phyloP scores from a whole-genome alignment of 164 flowering plant species.

The Cinnamomum micranthum region DNA sequence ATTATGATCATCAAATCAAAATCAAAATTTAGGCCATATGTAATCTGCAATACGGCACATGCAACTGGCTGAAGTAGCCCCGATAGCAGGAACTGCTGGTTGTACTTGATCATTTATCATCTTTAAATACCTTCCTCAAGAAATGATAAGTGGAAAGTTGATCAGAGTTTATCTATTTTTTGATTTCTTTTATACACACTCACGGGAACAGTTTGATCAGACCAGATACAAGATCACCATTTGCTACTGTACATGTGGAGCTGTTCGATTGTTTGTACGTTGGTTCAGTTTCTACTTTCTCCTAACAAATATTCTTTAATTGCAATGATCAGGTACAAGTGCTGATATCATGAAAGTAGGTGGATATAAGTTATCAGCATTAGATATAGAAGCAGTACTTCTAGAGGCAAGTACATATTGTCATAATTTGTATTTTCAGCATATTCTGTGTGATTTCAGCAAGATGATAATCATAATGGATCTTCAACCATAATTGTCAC shows the following conservation, averaged over 20 bases:
- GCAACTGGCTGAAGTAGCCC: too few relatives aligned
- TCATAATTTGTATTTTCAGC: neutral
- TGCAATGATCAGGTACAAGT: constrained; percentile 59
- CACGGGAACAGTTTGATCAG: too few relatives aligned
- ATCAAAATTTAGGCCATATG: too few relatives aligned
- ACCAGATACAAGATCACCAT: too few relatives aligned
- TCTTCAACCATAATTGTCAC: neutral
- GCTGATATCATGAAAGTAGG: constrained; percentile 99
- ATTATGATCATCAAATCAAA: too few relatives aligned
- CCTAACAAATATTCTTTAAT: neutral
- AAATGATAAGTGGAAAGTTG: neutral
- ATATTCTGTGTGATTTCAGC: neutral
- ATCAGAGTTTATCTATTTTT: neutral
- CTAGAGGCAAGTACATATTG: constrained; percentile 52
- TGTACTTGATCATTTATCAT: too few relatives aligned
- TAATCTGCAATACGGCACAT: too few relatives aligned
- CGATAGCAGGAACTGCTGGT: too few relatives aligned
- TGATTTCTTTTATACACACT: too few relatives aligned
- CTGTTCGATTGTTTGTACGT: neutral
- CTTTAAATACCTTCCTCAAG: neutral
- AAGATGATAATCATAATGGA: neutral
- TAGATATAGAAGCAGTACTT: constrained; percentile 90
- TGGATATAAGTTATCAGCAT: constrained; percentile 89
- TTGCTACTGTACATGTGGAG: neutral
- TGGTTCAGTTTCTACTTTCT: neutral